Base-by-base conservation (phyloP, 2,329 filamentous ascomycete genomes). In the Leptosphaerulina australis region DNA sequence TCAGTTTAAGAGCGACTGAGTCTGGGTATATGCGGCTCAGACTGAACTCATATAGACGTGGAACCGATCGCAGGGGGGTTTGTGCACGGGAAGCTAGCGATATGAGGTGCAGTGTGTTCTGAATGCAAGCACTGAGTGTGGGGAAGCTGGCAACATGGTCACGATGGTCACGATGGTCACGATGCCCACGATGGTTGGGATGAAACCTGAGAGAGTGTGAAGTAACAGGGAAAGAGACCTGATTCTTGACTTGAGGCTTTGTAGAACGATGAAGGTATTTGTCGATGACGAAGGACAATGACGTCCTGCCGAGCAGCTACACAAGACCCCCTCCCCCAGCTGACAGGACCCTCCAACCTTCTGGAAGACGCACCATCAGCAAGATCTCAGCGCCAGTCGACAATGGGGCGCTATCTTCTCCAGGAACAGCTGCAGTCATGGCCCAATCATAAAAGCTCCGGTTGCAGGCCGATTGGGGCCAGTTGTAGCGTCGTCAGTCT, bases 1-100 rank as follows among this genome's bases (percentile, higher is more conserved):
- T 47, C 43, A 44, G 43, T 46, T 52, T 47, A 52, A 52, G 38
- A 43, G 43, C 43, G 40, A 43, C 31, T 38, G 31, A 10, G 17
- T n/a, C 37, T 52, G 49, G 49, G 39, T 47, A 52, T 25, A 29
- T 43, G 37, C 49, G 49, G 49, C 49, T 52, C 49, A 45, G 18
- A 45, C 5, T 43, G 30, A 36, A 25, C 37, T 2, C 9, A 9
- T 14, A 9, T n/a, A 11, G 17, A 3, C 12, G 37, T 6, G 43
- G 12, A 37, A 11, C n/a, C 20, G 49, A 14, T 20, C 43, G 14
- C 49, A 2, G 2, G 7, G 11, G 5, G 49, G 44, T 10, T 12
- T 35, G 43, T 53, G 49, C 43, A 17, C 41, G 30, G 24, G 18
- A 26, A 17, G 9, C 41, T 51, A 45, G 43, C 41, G 20, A 18